phyloP scores from a whole-genome alignment of 257 asterid genomes.

The Nicotiana benthamiana region DNA sequence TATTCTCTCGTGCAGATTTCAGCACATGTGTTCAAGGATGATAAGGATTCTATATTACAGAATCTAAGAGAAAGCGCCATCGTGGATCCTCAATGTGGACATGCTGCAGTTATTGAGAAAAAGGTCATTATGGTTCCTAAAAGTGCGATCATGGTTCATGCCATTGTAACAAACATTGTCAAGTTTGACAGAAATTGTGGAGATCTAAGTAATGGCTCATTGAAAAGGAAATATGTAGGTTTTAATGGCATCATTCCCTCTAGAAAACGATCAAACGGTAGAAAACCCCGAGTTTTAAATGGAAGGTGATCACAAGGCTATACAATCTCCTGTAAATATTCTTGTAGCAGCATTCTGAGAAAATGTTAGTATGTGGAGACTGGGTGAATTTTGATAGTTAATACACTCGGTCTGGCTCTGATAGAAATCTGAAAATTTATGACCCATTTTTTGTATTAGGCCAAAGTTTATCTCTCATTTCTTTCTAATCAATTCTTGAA shows the following conservation, averaged over 20 bases:
- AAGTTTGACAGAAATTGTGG: conserved; percentile 28
- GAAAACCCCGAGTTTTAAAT: conserved; percentile 31
- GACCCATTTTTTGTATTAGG: neutral
- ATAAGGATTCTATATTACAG: conserved; percentile 42
- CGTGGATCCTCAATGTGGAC: conserved; percentile 60
- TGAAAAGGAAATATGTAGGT: conserved; percentile 38
- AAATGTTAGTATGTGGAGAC: conserved; percentile 5
- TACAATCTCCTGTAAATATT: conserved; percentile 8
- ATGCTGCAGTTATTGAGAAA: conserved; percentile 55
- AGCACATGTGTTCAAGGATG: conserved; percentile 29
- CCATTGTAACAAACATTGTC: conserved; percentile 55
- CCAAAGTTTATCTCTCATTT: neutral
- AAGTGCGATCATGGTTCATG: conserved; percentile 50
- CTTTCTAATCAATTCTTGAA: neutral
- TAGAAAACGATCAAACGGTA: conserved; percentile 44
- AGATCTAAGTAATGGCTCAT: conserved; percentile 24
- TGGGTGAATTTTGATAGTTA: conserved; percentile 17
- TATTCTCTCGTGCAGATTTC: conserved; percentile 31
- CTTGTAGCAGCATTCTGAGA: neutral
- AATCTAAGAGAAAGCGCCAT: conserved; percentile 50
- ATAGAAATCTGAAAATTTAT: neutral
- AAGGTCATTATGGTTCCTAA: conserved; percentile 42
- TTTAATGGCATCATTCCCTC: conserved; percentile 30
- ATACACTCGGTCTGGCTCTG: conserved; percentile 12
- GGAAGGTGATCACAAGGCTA: conserved; percentile 18